Evolutionary conservation across 768 basidiomycete genomes (phyloP).

Genomic region (Hygrophoropsis aurantiaca): DNA sequence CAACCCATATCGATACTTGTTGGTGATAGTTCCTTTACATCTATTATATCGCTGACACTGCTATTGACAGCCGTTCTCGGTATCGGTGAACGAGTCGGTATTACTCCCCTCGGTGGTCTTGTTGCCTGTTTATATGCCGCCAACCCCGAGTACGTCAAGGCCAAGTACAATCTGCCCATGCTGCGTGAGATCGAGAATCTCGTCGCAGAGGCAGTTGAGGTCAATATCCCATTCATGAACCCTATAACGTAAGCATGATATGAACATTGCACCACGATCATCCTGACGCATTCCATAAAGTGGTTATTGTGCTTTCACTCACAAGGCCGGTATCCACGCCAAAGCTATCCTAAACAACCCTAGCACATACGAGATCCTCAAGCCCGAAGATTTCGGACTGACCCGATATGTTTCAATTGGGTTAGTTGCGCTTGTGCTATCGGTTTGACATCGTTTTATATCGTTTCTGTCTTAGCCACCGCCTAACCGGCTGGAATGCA

Average conservation of each 20-base stretch:
- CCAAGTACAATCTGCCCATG: constrained; percentile 98
- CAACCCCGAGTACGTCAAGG: constrained; percentile 98
- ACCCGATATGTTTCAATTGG: constrained; percentile 98
- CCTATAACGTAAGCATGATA: constrained; percentile 80
- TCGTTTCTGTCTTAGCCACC: constrained; percentile 55
- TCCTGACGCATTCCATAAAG: constrained; percentile 39
- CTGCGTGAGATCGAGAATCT: constrained; percentile 98
- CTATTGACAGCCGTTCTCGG: constrained; percentile 88
- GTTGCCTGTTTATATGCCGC: constrained; percentile 96
- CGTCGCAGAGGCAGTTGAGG: constrained; percentile 97
- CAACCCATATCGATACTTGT: constrained; percentile 99
- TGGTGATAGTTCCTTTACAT: constrained; percentile 26
- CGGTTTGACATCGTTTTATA: constrained; percentile 5
- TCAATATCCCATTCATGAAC: constrained; percentile 97
- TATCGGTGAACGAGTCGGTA: constrained; percentile 98
- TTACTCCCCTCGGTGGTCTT: constrained; percentile 96
- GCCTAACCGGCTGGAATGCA: constrained; percentile 98
- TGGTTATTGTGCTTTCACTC: constrained; percentile 99
- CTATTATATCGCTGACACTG: constrained; percentile 7
- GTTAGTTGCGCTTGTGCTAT: constrained; percentile 34
- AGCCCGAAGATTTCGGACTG: constrained; percentile 98
- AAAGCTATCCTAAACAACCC: constrained; percentile 99
- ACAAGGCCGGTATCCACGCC: constrained; percentile 99
- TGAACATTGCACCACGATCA: too few species aligned
- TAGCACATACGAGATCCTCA: constrained; percentile 97